Conservation (phyloP, 768 basidiomycete species). For the Boletus subparvulus region DNA sequence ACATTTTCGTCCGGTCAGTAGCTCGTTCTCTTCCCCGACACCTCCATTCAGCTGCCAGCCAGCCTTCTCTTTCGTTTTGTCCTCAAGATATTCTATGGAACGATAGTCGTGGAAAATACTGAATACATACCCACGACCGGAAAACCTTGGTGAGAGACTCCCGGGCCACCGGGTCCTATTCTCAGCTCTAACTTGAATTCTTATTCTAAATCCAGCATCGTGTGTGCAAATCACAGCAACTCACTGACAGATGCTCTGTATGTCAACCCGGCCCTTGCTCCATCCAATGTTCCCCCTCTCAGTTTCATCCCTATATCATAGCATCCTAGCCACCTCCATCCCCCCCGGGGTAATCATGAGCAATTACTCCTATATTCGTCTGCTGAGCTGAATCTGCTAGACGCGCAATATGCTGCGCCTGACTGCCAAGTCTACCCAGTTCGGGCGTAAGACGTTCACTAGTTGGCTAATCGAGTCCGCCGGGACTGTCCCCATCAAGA, state of each 20-base stretch:
- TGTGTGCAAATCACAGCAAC: slow-evolving; percentile 86
- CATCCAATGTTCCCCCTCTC: neutral
- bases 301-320: slow-evolving; percentile 23
- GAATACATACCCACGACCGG: slow-evolving; percentile 72
- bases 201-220: slow-evolving; percentile 51
- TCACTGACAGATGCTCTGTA: slow-evolving; percentile 85
- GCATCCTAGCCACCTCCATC: slow-evolving; percentile 72
- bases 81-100: slow-evolving; percentile 88
- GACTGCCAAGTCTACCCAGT: slow-evolving; percentile 87
- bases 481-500: slow-evolving; percentile 81
- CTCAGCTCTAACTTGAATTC: neutral
- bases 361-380: slow-evolving; percentile 1
- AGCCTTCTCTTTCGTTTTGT: slow-evolving; percentile 78
- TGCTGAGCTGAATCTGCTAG: slow-evolving; percentile 35
- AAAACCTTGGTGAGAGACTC: slow-evolving; percentile 58
- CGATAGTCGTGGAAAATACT: slow-evolving; percentile 80
- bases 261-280: slow-evolving; percentile 25
- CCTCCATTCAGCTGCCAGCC: neutral
- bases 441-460: slow-evolving; percentile 79
- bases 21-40: neutral
- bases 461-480: slow-evolving; percentile 90
- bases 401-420: slow-evolving; percentile 77
- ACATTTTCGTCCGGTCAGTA: slow-evolving; percentile 63
- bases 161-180: neutral
- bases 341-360: slow-evolving; percentile 54